A percentile compares a stretch with the other conserved stretches of the same genome.
Conservation (phyloP, 805 yeast species). For the Komagataella kurtzmanii region DNA sequence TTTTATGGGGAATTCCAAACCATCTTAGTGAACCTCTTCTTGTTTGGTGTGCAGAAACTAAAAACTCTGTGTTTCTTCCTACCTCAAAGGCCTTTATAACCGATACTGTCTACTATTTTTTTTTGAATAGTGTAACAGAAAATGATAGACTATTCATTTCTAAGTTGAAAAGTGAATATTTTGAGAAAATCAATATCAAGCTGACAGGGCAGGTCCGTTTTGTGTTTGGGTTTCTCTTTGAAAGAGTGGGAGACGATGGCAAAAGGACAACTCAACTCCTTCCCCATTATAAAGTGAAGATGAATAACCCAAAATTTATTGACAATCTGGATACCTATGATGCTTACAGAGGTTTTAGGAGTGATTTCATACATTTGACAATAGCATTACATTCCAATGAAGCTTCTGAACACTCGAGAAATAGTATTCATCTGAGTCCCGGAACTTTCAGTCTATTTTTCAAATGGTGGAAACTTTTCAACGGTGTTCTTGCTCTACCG, state of each 20-base stretch:
- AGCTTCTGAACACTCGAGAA: constrained; percentile 25
- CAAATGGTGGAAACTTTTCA: constrained; percentile 78
- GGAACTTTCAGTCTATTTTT: constrained; percentile 53
- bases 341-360: constrained; percentile 69
- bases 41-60: constrained; percentile 28
- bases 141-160: constrained; percentile 5
- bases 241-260: constrained; percentile 24
- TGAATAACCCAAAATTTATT: constrained; percentile 43
- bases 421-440: constrained; percentile 71
- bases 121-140: constrained; percentile 4
- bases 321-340: constrained; percentile 45
- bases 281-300: constrained; percentile 48
- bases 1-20: constrained; percentile 67
- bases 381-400: constrained; percentile 34
- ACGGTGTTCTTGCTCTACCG: constrained; percentile 70
- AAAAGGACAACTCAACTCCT: constrained; percentile 29
- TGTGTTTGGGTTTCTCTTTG: constrained; percentile 43
- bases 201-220: constrained; percentile 49
- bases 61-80: constrained; percentile 4
- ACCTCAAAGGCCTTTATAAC: constrained; percentile 2
- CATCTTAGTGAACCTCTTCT: constrained; percentile 39
- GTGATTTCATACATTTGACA: constrained; percentile 70
- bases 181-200: constrained; percentile 42
- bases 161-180: constrained; percentile 3
- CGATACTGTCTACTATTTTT: constrained; percentile 13